Conservation (phyloP, 2,329 filamentous ascomycete species). For the Alternaria arborescens region DNA sequence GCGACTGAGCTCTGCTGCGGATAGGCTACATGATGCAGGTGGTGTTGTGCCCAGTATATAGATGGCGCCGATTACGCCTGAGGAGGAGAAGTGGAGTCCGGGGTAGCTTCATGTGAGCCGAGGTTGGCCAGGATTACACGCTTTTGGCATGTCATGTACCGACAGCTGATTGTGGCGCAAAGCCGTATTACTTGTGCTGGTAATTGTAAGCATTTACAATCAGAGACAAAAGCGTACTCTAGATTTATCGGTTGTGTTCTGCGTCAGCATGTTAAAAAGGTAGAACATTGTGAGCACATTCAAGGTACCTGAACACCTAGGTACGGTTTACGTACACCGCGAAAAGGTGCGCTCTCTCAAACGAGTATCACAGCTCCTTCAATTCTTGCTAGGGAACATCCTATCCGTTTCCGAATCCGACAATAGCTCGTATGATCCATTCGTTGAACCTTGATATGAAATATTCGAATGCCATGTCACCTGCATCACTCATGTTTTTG, state of each 20-base stretch:
- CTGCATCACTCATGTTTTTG: neutral
- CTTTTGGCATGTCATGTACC: slow-evolving; percentile 8
- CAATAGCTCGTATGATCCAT: too few species aligned
- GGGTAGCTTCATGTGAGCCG: slow-evolving; percentile 13
- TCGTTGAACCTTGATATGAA: too few species aligned
- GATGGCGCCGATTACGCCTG: neutral
- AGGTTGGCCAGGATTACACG: slow-evolving; percentile 10
- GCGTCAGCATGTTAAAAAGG: neutral
- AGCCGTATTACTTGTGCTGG: neutral
- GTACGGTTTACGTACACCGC: too few species aligned
- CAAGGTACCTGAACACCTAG: neutral
- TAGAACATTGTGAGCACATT: neutral
- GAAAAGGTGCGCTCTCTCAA: too few species aligned
- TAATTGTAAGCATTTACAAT: neutral
- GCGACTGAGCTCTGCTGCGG: neutral
- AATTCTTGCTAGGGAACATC: too few species aligned
- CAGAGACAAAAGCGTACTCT: neutral
- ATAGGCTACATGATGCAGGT: slow-evolving; percentile 4
- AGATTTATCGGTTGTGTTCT: neutral
- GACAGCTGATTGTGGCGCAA: neutral
- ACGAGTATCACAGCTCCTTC: too few species aligned
- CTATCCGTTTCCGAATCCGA: too few species aligned
- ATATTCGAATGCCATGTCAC: too few species aligned
- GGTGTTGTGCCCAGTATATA: slow-evolving; percentile 9
- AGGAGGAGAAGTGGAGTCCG: slow-evolving; percentile 12